These are phyloP conservation scores for Leishmania braziliensis DNA, from an alignment of 208 protist species.

Conservation along the genomic window DNA sequence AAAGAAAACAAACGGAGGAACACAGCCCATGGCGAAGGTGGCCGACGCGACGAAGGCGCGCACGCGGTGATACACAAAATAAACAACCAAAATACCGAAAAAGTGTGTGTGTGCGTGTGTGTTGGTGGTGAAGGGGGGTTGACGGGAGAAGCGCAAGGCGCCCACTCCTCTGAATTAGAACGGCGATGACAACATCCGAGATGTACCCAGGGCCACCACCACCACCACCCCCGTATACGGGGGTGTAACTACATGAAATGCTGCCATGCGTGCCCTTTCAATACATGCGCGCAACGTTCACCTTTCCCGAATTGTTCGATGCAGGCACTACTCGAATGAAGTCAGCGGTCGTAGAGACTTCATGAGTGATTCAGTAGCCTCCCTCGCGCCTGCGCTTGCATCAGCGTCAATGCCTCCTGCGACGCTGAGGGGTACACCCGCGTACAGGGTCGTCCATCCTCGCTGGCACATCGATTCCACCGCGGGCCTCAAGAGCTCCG, in stretches of 20 bases:
- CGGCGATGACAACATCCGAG: not conserved
- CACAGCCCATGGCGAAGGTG: not conserved
- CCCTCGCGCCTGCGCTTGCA: not conserved
- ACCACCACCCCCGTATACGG: not conserved
- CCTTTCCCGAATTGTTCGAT: not conserved
- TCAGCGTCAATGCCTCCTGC: not conserved
- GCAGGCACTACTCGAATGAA: conserved; percentile 33
- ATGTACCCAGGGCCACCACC: not conserved
- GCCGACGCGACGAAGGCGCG: not conserved
- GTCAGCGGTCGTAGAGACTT: conserved; percentile 35
- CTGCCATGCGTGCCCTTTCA: not conserved
- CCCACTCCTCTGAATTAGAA: not conserved
- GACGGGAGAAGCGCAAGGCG: not conserved
- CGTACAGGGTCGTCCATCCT: conserved; percentile 22
- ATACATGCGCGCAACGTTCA: not conserved
- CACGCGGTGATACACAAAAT: not conserved
- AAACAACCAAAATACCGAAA: conserved; percentile 1
- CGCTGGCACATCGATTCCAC: conserved; percentile 22
- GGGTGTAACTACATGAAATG: not conserved
- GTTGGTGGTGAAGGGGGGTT: not conserved
- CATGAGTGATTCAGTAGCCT: not conserved
- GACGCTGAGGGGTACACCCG: conserved; percentile 12
- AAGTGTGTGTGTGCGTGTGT: not conserved
- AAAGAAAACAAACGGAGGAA: not conserved
- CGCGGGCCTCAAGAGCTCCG: conserved; percentile 1